A percentile compares a stretch with the other conserved stretches of the same genome.
Conservation (phyloP, 805 yeast genomes). For the Hanseniaspora meyeri region DNA sequence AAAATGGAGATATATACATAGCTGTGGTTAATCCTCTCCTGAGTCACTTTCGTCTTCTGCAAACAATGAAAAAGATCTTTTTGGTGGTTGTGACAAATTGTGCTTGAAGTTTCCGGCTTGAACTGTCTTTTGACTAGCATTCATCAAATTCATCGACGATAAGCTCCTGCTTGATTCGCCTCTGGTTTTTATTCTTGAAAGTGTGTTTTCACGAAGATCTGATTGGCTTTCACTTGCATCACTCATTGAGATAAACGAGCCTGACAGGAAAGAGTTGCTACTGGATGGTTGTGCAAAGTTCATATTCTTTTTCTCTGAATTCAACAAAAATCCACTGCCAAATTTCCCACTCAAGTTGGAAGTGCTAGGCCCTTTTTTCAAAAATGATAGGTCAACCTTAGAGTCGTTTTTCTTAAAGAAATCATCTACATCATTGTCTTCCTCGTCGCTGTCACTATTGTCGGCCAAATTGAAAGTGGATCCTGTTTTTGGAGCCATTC, state of each 20-base stretch:
- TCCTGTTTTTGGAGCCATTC: not conserved
- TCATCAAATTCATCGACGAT: not conserved
- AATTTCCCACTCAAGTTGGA: not conserved
- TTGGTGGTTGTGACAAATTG: constrained; percentile 7
- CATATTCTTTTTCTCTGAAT: not conserved
- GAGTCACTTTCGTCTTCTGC: constrained; percentile 16
- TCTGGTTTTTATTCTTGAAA: not conserved
- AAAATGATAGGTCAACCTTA: constrained; percentile 14
- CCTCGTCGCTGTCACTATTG: constrained; percentile 9
- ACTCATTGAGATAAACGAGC: not conserved
- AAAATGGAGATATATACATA: too few relatives aligned
- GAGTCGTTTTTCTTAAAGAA: constrained; percentile 19
- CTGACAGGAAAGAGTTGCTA: not conserved
- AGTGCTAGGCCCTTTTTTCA: constrained; percentile 19
- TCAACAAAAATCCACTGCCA: not conserved
- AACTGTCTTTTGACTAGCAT: not conserved
- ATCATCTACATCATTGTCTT: constrained; percentile 15
- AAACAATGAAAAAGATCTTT: constrained; percentile 11
- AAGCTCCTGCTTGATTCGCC: not conserved
- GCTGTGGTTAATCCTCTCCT: not conserved
- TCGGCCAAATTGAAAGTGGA: not conserved
- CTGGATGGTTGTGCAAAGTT: not conserved
- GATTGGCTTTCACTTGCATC: not conserved
- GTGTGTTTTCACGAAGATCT: not conserved
- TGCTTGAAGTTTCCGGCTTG: not conserved